A percentile compares a stretch with the other conserved stretches of the same genome.
phyloP scores from a whole-genome alignment of 768 basidiomycete genomes.

The Butyriboletus loyo region DNA sequence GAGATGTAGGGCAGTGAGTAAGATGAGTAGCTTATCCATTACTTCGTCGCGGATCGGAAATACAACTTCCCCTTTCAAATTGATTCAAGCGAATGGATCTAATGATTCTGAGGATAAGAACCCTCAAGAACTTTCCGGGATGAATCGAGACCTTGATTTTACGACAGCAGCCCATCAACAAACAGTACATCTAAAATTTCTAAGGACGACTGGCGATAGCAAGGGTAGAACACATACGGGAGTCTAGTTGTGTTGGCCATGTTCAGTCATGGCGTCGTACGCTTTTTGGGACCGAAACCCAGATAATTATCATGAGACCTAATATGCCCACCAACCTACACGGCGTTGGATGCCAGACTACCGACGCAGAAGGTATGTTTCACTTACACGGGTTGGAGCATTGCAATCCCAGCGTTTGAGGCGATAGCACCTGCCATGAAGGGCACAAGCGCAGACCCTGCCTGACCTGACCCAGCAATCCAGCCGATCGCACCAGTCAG shows the following conservation, averaged over 20 bases:
- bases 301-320: slow-evolving; percentile 36
- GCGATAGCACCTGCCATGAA: slow-evolving; percentile 50
- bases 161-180: neutral
- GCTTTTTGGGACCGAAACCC: slow-evolving; percentile 37
- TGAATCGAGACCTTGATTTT: neutral
- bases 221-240: neutral
- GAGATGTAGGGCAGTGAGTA: slow-evolving; percentile 45
- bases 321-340: slow-evolving; percentile 35
- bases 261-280: slow-evolving; percentile 5
- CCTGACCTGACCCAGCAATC: slow-evolving; percentile 50
- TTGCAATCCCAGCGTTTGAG: slow-evolving; percentile 39
- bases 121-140: neutral
- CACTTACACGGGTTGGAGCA: slow-evolving; percentile 49
- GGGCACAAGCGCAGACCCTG: slow-evolving; percentile 50
- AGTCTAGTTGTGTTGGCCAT: neutral
- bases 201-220: neutral
- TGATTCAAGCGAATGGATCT: neutral
- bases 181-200: no score
- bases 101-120: neutral
- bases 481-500: slow-evolving; percentile 43
- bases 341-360: neutral
- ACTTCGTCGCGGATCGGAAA: neutral
- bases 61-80: neutral
- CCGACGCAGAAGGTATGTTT: neutral
- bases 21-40: neutral